Base-by-base conservation (phyloP, 1,284 basidiomycete genomes). In the Leccinum fuscescens region DNA sequence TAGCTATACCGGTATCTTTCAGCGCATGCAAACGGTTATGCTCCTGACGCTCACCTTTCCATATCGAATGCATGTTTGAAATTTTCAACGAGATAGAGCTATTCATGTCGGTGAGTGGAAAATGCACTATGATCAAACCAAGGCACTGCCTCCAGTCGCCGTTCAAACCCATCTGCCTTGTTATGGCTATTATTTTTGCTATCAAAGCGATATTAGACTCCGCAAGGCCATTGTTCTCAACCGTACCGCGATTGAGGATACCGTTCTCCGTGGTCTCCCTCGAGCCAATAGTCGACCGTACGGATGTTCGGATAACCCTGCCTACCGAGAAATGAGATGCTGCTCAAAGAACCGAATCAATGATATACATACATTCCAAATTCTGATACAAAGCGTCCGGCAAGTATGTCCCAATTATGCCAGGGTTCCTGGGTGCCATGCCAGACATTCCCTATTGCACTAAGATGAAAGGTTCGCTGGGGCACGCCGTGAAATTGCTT, bases 21-120 rank as follows among this genome's bases (percentile, higher is more conserved):
- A 58, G 54, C 33, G 44, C 4, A 22, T 49, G 50, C 33, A 6
- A 57, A 39, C 44, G 15, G 35, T 27, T 24, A 54, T 58, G 24
- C 20, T 20, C 20, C 20, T 20, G 20, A 20, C 20, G 20, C 20
- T 20, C 66, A 85, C 87, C 86, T 90, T 70, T 93, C 89, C 22
- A 22, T 22, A 22, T 22, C 22, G 70, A 94, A 93, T 0, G 89
- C 82, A 72, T 94, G 92, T 74, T 86, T 92, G 78, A 22, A 93
- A 93, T 96, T 96, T 76, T 96, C 94, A 71, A 93, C 80, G 51
- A 96, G 82, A 74, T 95, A 96, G 22, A 92, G 80, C 83, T 93
- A 52, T 61, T 53, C 39, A 42, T 29, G 46, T 11, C 15, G 4
- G 49, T 62, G 42, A 67, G 50, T 49, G 17, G 22, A 54, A 55